Evolutionary conservation across 2,329 filamentous ascomycete species (phyloP).

Genomic region (Sarocladium oryzae): DNA sequence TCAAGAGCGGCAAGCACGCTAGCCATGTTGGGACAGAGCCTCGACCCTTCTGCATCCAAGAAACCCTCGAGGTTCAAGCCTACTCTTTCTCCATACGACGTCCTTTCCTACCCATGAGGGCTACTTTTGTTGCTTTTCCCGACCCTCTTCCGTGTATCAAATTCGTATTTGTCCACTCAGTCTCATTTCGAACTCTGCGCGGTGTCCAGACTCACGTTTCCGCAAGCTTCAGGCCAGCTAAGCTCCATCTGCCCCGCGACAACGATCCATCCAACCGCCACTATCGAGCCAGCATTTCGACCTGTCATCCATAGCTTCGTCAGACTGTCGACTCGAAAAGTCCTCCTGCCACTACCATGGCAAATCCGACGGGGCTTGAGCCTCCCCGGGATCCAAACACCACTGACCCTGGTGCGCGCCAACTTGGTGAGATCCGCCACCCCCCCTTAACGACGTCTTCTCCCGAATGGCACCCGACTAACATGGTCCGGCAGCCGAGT

Average conservation of each 20-base stretch:
- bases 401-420: conserved; percentile 53
- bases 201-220: not conserved
- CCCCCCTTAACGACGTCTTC: not conserved
- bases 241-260: conserved; percentile 9
- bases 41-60: not conserved
- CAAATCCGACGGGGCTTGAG: conserved; percentile 23
- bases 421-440: conserved; percentile 39
- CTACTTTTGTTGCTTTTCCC: too few relatives aligned
- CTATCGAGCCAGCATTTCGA: too few relatives aligned
- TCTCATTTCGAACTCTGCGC: not conserved
- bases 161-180: not conserved
- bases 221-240: not conserved
- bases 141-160: too few relatives aligned
- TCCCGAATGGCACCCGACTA: conserved; percentile 13
- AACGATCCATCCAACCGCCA: not conserved
- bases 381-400: conserved; percentile 25
- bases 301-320: not conserved
- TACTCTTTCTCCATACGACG: too few relatives aligned
- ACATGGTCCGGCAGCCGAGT: conserved; percentile 28
- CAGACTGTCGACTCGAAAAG: not conserved
- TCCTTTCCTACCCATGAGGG: too few relatives aligned
- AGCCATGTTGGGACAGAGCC: not conserved
- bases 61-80: not conserved
- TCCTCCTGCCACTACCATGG: conserved; percentile 17
- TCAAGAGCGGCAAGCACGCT: not conserved